Conservation (phyloP, 345 rosid genomes). For the Eucalyptus curtisii region DNA sequence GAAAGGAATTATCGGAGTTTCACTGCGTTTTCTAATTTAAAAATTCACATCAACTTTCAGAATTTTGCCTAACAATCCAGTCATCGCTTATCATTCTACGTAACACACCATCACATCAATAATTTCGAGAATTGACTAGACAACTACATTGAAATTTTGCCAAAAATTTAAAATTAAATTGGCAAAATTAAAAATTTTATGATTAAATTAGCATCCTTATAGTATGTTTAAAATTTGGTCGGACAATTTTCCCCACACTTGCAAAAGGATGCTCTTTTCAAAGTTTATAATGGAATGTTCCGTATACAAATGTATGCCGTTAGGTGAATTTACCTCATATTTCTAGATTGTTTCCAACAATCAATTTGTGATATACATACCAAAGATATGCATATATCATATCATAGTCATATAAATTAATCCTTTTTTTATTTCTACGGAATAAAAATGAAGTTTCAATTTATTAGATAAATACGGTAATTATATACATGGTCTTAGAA, state of each 20-base stretch:
- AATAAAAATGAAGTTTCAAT: neutral
- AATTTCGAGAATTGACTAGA: too few species aligned
- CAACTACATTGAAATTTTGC: accelerated
- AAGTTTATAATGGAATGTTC: accelerated
- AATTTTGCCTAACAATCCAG: too few species aligned
- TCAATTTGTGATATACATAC: neutral
- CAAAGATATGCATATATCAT: neutral
- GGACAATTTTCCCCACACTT: too few species aligned
- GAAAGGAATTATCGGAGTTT: neutral
- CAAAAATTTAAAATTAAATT: accelerated
- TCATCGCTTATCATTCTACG: too few species aligned
- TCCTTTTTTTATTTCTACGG: neutral
- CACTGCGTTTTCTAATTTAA: neutral
- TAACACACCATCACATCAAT: too few species aligned
- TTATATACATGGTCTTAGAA: neutral
- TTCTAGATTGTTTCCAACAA: neutral
- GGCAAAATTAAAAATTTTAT: too few species aligned
- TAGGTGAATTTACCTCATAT: neutral
- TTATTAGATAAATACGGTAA: neutral
- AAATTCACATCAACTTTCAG: too few species aligned
- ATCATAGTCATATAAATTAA: neutral
- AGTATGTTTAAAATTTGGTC: accelerated
- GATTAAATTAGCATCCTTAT: too few species aligned
- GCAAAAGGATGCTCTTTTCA: too few species aligned
- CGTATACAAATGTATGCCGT: neutral